Evolutionary conservation across 2,329 filamentous ascomycete genomes (phyloP).

Genomic region (Claviceps quebecensis): DNA sequence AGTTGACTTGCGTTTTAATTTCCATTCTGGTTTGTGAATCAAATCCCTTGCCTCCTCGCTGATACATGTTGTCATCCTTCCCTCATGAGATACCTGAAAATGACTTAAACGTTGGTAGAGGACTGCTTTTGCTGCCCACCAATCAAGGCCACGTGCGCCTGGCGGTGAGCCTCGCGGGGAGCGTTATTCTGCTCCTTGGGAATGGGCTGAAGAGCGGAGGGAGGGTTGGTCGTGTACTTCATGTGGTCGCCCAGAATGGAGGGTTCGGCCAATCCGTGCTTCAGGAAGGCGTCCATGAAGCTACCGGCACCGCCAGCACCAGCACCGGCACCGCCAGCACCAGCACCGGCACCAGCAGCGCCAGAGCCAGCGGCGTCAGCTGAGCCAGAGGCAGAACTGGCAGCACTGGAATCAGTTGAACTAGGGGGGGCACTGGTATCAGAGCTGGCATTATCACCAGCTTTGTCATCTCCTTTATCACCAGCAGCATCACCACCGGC

Average conservation of each 20-base stretch:
- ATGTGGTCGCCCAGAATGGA: background rate
- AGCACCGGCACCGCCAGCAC: no score
- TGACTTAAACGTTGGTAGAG: background rate
- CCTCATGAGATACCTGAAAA: no score
- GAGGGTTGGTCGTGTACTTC: constrained; percentile 1
- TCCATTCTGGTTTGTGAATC: no score
- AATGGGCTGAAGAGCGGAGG: background rate
- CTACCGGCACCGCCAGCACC: background rate
- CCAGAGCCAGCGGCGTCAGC: background rate
- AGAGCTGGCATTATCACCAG: background rate
- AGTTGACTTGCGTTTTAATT: no score
- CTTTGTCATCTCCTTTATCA: background rate
- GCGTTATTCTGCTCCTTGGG: background rate
- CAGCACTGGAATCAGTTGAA: background rate
- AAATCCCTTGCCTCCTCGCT: no score
- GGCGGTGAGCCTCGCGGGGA: background rate
- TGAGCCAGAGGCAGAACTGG: background rate
- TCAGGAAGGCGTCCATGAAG: background rate
- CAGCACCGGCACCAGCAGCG: background rate
- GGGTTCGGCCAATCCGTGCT: constrained; percentile 1
- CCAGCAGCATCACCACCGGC: background rate
- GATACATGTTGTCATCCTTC: no score
- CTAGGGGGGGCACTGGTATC: background rate
- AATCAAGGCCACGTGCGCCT: background rate
- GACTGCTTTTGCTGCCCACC: background rate